Percentiles rank a stretch among this genome's conserved stretches.
Conservation (phyloP, 78 protist species). For the Dictyostelium firmibasis region DNA sequence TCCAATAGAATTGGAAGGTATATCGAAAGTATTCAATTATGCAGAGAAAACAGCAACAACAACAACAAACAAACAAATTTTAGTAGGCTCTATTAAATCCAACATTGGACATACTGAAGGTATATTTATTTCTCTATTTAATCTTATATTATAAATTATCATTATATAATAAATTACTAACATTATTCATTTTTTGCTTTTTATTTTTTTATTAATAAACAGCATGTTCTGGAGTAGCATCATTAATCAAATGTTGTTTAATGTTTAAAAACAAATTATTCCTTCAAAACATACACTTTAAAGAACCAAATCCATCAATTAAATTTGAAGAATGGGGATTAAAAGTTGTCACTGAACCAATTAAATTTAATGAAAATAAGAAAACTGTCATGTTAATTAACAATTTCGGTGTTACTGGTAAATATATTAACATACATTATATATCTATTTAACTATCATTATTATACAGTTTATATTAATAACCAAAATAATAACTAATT, state of each 20-base stretch:
- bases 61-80: neutral
- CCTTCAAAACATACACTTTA: conserved; percentile 46
- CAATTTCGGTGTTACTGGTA: conserved; percentile 87
- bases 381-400: conserved; percentile 19
- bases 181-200: neutral
- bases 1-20: conserved; percentile 64
- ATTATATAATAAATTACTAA: neutral
- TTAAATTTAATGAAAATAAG: neutral
- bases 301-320: conserved; percentile 62
- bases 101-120: neutral
- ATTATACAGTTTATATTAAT: too few species aligned
- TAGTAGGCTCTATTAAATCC: neutral
- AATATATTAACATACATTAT: neutral
- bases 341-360: conserved; percentile 43
- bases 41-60: neutral
- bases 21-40: conserved; percentile 20
- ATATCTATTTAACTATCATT: neutral
- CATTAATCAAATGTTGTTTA: conserved; percentile 58
- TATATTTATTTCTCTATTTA: neutral
- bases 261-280: conserved; percentile 45
- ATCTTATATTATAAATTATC: neutral
- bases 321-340: conserved; percentile 34
- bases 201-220: neutral
- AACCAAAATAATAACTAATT: too few species aligned
- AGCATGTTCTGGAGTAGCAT: conserved; percentile 29